Evolutionary conservation across 805 yeast genomes (phyloP).

Genomic region (Saturnispora dispora): DNA sequence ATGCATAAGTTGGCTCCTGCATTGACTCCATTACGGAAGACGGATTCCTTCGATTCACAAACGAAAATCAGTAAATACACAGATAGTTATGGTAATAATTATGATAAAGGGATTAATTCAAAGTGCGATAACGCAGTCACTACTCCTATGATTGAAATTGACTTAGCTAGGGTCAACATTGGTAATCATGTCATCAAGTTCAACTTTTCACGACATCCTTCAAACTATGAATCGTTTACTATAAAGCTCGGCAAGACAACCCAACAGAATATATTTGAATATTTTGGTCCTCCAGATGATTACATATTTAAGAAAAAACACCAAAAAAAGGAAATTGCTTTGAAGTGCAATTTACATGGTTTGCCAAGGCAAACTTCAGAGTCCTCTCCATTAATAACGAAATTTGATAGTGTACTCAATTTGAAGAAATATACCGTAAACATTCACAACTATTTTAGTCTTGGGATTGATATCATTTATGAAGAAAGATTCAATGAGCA

Average conservation of each 20-base stretch:
- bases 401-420: not conserved
- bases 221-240: conserved; percentile 7
- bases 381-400: not conserved
- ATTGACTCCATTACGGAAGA: not conserved
- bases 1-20: not conserved
- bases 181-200: conserved; percentile 4
- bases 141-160: not conserved
- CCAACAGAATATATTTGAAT: conserved; percentile 39
- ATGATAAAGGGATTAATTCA: not conserved
- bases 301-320: conserved; percentile 28
- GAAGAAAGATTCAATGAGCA: conserved; percentile 27
- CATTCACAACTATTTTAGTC: conserved; percentile 48
- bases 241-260: conserved; percentile 35
- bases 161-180: not conserved
- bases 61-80: not conserved
- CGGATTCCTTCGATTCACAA: conserved; percentile 6
- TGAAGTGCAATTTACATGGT: not conserved
- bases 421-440: conserved; percentile 29
- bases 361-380: not conserved
- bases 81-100: not conserved
- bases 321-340: conserved; percentile 13
- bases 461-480: conserved; percentile 48
- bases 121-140: not conserved
- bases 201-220: conserved; percentile 6
- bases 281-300: conserved; percentile 52